A percentile compares a stretch with the other conserved stretches of the same genome.
phyloP scores from a whole-genome alignment of 352 stramenopile species.

The Globisporangium nodosum region DNA sequence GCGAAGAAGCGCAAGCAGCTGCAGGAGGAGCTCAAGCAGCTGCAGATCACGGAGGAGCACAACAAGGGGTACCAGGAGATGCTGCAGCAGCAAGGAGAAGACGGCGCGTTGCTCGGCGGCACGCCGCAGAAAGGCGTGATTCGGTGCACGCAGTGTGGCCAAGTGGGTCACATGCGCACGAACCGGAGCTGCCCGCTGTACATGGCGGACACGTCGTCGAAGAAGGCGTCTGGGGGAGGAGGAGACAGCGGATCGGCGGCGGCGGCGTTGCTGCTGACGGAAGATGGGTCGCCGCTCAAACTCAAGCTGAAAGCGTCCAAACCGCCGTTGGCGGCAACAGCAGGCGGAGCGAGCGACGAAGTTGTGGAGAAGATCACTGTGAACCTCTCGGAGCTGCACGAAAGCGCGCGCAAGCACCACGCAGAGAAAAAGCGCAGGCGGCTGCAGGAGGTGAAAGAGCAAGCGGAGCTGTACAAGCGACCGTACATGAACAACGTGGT shows the following conservation, averaged over 20 bases:
- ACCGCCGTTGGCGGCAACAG: background rate
- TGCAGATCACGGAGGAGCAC: slow-evolving; percentile 74
- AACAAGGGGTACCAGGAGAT: slow-evolving; percentile 83
- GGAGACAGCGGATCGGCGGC: background rate
- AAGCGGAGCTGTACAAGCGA: slow-evolving; percentile 76
- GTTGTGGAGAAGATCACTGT: slow-evolving; percentile 56
- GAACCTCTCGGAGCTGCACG: slow-evolving; percentile 66
- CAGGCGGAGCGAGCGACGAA: background rate
- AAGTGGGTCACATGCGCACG: slow-evolving; percentile 78
- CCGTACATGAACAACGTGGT: slow-evolving; percentile 66
- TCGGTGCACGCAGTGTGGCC: slow-evolving; percentile 75
- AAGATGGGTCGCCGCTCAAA: slow-evolving; percentile 30
- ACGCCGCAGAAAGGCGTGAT: slow-evolving; percentile 56
- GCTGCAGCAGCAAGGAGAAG: slow-evolving; percentile 68
- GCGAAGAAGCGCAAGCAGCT: slow-evolving; percentile 79
- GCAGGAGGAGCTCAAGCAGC: slow-evolving; percentile 81
- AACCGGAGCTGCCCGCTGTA: slow-evolving; percentile 81
- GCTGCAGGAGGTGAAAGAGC: slow-evolving; percentile 63
- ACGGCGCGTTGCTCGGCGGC: slow-evolving; percentile 20
- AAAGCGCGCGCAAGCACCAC: slow-evolving; percentile 71
- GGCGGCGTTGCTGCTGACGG: background rate
- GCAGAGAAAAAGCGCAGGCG: slow-evolving; percentile 80
- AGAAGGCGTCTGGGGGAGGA: slow-evolving; percentile 19
- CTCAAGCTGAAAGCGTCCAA: slow-evolving; percentile 51
- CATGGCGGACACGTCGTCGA: slow-evolving; percentile 61